phyloP scores from a whole-genome alignment of 352 stramenopile genomes.

The Pythium phragmiticola region DNA sequence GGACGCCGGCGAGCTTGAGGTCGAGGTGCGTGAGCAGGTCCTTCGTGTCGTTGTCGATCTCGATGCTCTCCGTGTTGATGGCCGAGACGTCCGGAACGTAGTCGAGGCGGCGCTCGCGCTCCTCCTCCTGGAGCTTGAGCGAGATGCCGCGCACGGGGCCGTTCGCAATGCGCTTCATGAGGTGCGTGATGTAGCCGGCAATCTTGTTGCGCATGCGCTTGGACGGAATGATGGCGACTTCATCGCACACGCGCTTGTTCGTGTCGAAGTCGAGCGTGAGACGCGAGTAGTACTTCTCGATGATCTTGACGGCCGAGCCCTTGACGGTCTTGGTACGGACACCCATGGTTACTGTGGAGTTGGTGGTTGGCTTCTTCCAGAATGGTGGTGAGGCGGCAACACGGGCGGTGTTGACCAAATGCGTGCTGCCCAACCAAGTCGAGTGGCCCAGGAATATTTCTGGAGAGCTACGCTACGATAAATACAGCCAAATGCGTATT shows the following conservation, averaged over 20 bases:
- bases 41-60: conserved; percentile 98
- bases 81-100: conserved; percentile 98
- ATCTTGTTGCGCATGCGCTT: conserved; percentile 99
- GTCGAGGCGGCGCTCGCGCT: conserved; percentile 99
- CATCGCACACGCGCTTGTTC: conserved; percentile 98
- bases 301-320: conserved; percentile 99
- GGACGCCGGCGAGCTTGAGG: conserved; percentile 90
- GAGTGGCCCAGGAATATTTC: not conserved
- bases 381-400: conserved; percentile 13
- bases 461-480: not conserved
- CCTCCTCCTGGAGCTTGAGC: conserved; percentile 99
- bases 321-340: conserved; percentile 99
- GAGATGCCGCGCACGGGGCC: conserved; percentile 99
- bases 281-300: conserved; percentile 99
- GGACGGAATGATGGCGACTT: conserved; percentile 98
- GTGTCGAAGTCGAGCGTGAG: conserved; percentile 99
- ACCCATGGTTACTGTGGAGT: conserved; percentile 85
- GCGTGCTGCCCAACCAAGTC: conserved; percentile 20
- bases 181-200: conserved; percentile 99
- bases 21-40: conserved; percentile 97
- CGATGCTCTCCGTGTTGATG: conserved; percentile 92
- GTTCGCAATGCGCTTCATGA: conserved; percentile 99
- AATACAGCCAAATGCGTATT: no score
- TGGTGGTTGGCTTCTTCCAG: conserved; percentile 23
- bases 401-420: not conserved